Percentiles rank a stretch among this genome's conserved stretches.
These are phyloP conservation scores for Penicillium riverlandense DNA, from an alignment of 495 filamentous ascomycete genomes.

Conservation along the genomic window DNA sequence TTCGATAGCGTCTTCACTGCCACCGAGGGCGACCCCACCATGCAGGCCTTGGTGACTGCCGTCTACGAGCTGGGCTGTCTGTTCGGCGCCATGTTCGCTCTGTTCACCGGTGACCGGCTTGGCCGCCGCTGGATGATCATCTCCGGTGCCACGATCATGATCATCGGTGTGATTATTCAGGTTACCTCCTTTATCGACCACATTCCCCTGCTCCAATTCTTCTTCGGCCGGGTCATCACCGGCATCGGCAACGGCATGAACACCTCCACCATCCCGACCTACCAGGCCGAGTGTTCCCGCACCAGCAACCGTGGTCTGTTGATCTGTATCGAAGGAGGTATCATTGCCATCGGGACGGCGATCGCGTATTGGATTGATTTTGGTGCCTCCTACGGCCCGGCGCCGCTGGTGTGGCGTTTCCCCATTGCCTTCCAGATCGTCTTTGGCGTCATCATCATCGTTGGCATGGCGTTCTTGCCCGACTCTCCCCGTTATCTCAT, in stretches of 20 bases:
- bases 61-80: conserved; percentile 79
- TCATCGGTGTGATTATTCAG: conserved; percentile 72
- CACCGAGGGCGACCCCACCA: conserved; percentile 56
- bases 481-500: conserved; percentile 76
- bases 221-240: conserved; percentile 66
- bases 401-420: conserved; percentile 66
- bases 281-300: conserved; percentile 71
- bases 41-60: conserved; percentile 76
- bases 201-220: conserved; percentile 57
- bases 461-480: conserved; percentile 59
- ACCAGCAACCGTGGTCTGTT: conserved; percentile 72
- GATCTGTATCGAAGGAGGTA: conserved; percentile 77
- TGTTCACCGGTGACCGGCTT: conserved; percentile 59
- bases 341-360: conserved; percentile 67
- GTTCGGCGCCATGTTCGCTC: conserved; percentile 62
- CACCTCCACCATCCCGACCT: conserved; percentile 71
- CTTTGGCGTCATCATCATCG: conserved; percentile 59
- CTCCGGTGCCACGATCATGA: conserved; percentile 67
- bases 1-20: conserved; percentile 68
- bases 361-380: conserved; percentile 87
- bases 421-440: conserved; percentile 78
- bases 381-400: conserved; percentile 61
- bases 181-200: conserved; percentile 45
- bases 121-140: conserved; percentile 59
- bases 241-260: conserved; percentile 76